These are phyloP conservation scores for Starmerella khaoyaiensis DNA, from an alignment of 805 yeast species.

Conservation along the genomic window DNA sequence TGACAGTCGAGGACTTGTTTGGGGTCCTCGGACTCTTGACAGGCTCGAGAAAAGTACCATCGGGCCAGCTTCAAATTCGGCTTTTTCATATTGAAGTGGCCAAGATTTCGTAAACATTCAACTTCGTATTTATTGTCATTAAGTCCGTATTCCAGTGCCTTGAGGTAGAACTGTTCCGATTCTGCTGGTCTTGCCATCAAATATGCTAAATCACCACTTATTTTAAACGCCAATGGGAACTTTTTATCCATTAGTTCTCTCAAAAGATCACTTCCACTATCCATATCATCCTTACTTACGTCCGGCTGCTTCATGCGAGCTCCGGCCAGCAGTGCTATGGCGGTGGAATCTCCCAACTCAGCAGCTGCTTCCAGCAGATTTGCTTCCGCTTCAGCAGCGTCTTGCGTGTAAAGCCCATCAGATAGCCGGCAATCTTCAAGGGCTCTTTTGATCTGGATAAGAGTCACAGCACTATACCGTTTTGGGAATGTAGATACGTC, in stretches of 20 bases:
- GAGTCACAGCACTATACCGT: constrained; percentile 41
- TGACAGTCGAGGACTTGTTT: constrained; percentile 55
- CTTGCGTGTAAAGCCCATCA: constrained; percentile 45
- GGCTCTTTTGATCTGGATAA: constrained; percentile 56
- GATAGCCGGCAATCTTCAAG: constrained; percentile 47
- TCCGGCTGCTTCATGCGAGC: constrained; percentile 39
- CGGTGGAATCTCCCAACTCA: constrained; percentile 69
- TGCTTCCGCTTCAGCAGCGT: constrained; percentile 51
- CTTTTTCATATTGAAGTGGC: constrained; percentile 45
- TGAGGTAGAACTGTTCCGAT: constrained; percentile 47
- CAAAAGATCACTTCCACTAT: constrained; percentile 50
- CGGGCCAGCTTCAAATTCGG: constrained; percentile 43
- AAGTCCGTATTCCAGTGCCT: constrained; percentile 38
- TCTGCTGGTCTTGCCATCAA: constrained; percentile 33
- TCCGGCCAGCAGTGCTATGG: constrained; percentile 60
- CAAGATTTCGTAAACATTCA: constrained; percentile 54
- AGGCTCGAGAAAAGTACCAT: constrained; percentile 45
- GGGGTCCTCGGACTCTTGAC: constrained; percentile 42
- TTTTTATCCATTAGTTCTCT: constrained; percentile 41
- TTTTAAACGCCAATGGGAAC: constrained; percentile 64
- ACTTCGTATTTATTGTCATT: constrained; percentile 44
- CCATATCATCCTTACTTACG: constrained; percentile 40
- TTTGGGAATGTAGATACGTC: constrained; percentile 29
- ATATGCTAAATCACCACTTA: constrained; percentile 65
- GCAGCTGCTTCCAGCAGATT: constrained; percentile 73